Evolutionary conservation across 2,329 filamentous ascomycete species (phyloP).

Genomic region (Xylaria polymorpha): DNA sequence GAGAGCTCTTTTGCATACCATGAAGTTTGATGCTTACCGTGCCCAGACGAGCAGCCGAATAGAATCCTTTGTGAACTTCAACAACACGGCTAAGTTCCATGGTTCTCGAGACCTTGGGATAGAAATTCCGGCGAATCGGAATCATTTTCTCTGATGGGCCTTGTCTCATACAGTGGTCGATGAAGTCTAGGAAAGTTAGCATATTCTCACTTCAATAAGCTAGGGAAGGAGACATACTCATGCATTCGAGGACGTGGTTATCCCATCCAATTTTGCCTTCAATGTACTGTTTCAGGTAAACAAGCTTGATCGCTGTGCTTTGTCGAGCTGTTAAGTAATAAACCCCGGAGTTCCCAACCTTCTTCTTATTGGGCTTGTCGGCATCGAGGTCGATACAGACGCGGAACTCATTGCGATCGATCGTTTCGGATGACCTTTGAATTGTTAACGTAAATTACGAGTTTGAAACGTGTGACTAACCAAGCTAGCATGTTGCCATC

Average conservation of each 20-base stretch:
- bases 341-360: conserved; percentile 49
- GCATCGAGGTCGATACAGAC: conserved; percentile 77
- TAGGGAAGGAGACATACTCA: conserved; percentile 66
- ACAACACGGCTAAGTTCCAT: conserved; percentile 71
- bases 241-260: conserved; percentile 76
- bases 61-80: conserved; percentile 88
- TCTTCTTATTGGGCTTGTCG: conserved; percentile 45
- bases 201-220: neutral
- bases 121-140: conserved; percentile 86
- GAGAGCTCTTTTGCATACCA: too few species aligned
- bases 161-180: conserved; percentile 90
- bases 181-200: conserved; percentile 67
- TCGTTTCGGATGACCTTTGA: conserved; percentile 53
- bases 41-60: conserved; percentile 83
- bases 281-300: conserved; percentile 74
- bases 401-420: conserved; percentile 62
- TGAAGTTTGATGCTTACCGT: conserved; percentile 57
- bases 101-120: conserved; percentile 64
- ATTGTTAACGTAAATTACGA: conserved; percentile 32
- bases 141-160: conserved; percentile 75
- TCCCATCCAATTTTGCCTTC: conserved; percentile 69
- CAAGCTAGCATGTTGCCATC: conserved; percentile 90
- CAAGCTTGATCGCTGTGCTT: conserved; percentile 76
- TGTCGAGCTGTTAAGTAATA: conserved; percentile 72
- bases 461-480: conserved; percentile 58